A percentile compares a stretch with the other conserved stretches of the same genome.
Conservation (phyloP, 768 basidiomycete species). For the Boletus pseudopeckii region DNA sequence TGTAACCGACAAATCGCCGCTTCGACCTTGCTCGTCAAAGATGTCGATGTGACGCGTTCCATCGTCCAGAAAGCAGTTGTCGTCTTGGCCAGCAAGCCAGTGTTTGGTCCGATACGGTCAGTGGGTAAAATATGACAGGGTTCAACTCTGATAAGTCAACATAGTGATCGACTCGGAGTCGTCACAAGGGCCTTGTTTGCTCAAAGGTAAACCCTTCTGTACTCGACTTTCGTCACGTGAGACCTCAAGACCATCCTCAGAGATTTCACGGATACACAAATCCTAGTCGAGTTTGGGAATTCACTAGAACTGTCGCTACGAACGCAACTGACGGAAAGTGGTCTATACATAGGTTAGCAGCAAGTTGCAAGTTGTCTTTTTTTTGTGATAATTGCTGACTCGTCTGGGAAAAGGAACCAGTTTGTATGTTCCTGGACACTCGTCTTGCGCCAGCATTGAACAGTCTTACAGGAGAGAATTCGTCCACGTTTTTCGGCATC, state of each 20-base stretch:
- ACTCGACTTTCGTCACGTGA: background rate
- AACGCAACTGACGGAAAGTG: slow-evolving; percentile 85
- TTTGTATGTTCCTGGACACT: slow-evolving; percentile 43
- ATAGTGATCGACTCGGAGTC: slow-evolving; percentile 87
- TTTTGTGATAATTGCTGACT: slow-evolving; percentile 7
- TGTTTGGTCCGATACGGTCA: slow-evolving; percentile 91
- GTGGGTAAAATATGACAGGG: slow-evolving; percentile 3
- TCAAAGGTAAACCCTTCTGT: slow-evolving; percentile 51
- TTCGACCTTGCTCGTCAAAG: slow-evolving; percentile 70
- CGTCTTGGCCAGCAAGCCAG: slow-evolving; percentile 83
- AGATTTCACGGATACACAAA: slow-evolving; percentile 83
- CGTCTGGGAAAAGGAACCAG: slow-evolving; percentile 55
- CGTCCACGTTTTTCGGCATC: slow-evolving; percentile 89
- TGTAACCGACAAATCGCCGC: slow-evolving; percentile 95
- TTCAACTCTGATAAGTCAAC: slow-evolving; percentile 3
- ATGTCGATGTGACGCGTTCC: slow-evolving; percentile 86
- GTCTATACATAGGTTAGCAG: slow-evolving; percentile 86
- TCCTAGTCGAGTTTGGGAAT: slow-evolving; percentile 83
- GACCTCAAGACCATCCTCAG: slow-evolving; percentile 32
- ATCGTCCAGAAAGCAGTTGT: slow-evolving; percentile 98
- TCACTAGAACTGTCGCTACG: slow-evolving; percentile 75
- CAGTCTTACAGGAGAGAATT: slow-evolving; percentile 68
- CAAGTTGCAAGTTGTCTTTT: background rate
- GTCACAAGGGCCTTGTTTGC: slow-evolving; percentile 90
- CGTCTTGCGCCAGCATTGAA: background rate